Conservation (phyloP, 2,329 filamentous ascomycete genomes). For the Fusarium nanum region DNA sequence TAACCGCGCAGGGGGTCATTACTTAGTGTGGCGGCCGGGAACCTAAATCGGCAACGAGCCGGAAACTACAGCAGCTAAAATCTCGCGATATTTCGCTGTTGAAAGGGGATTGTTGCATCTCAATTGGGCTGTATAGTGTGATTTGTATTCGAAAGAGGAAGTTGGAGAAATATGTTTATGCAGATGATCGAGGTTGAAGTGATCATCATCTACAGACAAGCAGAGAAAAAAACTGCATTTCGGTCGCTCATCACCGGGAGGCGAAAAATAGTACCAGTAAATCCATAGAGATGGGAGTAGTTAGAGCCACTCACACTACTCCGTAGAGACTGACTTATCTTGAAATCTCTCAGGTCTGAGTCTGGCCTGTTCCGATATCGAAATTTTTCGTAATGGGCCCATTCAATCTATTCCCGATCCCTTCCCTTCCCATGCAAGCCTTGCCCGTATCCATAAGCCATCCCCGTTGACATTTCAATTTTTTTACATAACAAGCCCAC, state of each 20-base stretch:
- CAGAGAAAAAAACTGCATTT: not conserved
- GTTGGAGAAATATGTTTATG: not conserved
- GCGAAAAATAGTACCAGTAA: conserved; percentile 9
- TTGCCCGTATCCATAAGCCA: conserved; percentile 23
- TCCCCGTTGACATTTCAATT: conserved; percentile 31
- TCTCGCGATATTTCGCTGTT: conserved; percentile 37
- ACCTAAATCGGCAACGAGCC: conserved; percentile 19
- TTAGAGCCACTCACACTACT: conserved; percentile 21
- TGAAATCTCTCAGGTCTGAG: not conserved
- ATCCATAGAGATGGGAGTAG: not conserved
- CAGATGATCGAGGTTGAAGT: not conserved
- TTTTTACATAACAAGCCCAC: conserved; percentile 48
- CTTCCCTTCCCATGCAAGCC: too few species aligned
- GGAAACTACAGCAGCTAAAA: conserved; percentile 28
- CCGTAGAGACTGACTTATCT: not conserved
- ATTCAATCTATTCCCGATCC: conserved; percentile 36
- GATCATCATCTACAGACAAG: not conserved
- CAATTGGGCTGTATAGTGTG: not conserved
- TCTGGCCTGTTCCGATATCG: conserved; percentile 16
- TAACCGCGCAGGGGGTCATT: not conserved
- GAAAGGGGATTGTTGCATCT: not conserved
- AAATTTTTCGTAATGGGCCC: conserved; percentile 46
- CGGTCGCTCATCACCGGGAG: conserved; percentile 25
- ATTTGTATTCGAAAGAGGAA: conserved; percentile 3
- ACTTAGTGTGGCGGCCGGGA: conserved; percentile 17